phyloP scores from a whole-genome alignment of 1,139 yeast genomes.

The Saccharomyces hybrid region DNA sequence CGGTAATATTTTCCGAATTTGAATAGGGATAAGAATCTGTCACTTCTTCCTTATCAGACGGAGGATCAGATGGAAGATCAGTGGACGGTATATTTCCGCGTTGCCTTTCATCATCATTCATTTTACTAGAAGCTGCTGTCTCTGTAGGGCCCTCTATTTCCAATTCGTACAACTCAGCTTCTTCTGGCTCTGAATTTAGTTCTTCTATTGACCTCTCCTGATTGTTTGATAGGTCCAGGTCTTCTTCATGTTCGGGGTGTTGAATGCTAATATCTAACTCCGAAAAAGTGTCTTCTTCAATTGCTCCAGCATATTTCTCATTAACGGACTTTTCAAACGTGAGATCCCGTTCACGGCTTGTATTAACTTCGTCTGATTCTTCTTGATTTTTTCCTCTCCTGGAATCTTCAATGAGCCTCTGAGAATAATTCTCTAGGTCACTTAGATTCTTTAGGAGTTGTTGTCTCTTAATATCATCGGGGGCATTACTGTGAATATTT shows the following conservation, averaged over 20 bases:
- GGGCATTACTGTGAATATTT: neutral
- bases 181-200: neutral
- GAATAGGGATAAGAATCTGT: neutral
- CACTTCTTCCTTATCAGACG: neutral
- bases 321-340: slow-evolving; percentile 1
- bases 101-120: neutral
- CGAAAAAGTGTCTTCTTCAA: slow-evolving; percentile 1
- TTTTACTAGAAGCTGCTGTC: neutral
- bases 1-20: neutral
- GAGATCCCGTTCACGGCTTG: neutral
- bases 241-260: neutral
- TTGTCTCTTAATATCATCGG: neutral
- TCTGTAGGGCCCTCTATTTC: neutral
- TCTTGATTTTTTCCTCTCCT: neutral
- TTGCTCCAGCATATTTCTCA: neutral
- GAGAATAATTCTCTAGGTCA: neutral
- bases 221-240: neutral
- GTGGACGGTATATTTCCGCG: neutral
- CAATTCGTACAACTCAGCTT: neutral
- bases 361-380: neutral
- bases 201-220: neutral
- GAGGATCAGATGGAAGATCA: neutral
- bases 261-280: neutral
- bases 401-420: neutral
- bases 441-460: neutral